Conservation (phyloP, 805 yeast species). For the Yarrowia deformans region DNA sequence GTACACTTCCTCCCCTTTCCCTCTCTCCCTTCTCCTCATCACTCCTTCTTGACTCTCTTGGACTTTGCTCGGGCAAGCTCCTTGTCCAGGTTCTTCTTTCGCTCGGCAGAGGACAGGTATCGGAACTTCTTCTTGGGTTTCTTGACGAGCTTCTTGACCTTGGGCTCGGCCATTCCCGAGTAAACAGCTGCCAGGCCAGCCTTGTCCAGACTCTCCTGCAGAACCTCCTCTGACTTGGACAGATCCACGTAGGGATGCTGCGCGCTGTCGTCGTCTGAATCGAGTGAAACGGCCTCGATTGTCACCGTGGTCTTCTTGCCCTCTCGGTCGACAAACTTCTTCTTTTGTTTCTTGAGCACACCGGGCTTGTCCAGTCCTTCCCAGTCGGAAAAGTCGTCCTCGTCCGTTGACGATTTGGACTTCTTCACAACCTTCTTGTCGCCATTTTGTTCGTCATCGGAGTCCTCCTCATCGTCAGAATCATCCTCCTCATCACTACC, state of each 20-base stretch:
- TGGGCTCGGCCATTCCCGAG: constrained; percentile 35
- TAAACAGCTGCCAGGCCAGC: constrained; percentile 79
- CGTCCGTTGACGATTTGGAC: constrained; percentile 40
- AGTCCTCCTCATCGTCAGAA: constrained; percentile 44
- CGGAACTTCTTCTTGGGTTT: constrained; percentile 40
- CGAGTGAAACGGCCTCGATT: constrained; percentile 63
- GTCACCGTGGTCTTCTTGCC: constrained; percentile 57
- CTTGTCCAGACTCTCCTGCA: constrained; percentile 74
- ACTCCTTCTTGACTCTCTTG: constrained; percentile 35
- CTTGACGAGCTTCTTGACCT: constrained; percentile 31
- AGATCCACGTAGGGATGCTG: constrained; percentile 71
- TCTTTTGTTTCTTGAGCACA: constrained; percentile 56
- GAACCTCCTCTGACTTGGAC: constrained; percentile 67
- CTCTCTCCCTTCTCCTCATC: not conserved
- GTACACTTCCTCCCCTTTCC: not conserved
- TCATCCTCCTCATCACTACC: constrained; percentile 44
- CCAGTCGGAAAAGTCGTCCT: constrained; percentile 55
- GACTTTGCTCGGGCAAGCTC: constrained; percentile 25
- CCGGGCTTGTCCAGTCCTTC: constrained; percentile 55
- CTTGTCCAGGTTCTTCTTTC: constrained; percentile 20
- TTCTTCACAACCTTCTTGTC: not conserved
- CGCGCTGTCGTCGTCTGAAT: constrained; percentile 55
- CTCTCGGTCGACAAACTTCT: constrained; percentile 53
- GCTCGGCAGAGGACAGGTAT: constrained; percentile 22
- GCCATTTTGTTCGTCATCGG: not conserved